Percentiles rank a stretch among this genome's conserved stretches.
Evolutionary conservation across 1,284 basidiomycete species (phyloP).

Genomic region (Sanguinoderma infundibulare): DNA sequence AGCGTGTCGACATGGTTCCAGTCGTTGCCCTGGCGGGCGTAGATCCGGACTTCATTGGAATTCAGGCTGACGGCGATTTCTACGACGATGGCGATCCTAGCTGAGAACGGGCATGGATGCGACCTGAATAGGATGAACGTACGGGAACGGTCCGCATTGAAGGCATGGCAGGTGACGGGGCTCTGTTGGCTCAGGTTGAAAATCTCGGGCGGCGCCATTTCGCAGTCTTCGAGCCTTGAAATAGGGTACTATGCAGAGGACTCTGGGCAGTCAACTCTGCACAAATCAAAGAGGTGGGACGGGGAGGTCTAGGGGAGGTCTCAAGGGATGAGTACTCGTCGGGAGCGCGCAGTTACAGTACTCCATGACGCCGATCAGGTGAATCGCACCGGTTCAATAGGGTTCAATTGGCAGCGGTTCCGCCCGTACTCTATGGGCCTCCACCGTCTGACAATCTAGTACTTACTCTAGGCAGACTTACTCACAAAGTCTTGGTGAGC

Average conservation of each 20-base stretch:
- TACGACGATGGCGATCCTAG: constrained; percentile 36
- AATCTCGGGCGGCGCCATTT: constrained; percentile 79
- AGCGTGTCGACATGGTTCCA: constrained; percentile 86
- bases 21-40: constrained; percentile 64
- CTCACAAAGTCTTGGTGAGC: too few relatives aligned
- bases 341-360: too few relatives aligned
- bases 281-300: not conserved
- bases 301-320: not conserved
- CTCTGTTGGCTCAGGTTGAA: constrained; percentile 75
- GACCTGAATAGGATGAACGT: constrained; percentile 36
- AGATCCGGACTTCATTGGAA: constrained; percentile 89
- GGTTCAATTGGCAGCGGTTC: too few relatives aligned
- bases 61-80: constrained; percentile 94
- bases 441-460: too few relatives aligned
- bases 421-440: too few relatives aligned
- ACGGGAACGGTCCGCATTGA: constrained; percentile 91
- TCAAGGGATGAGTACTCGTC: not conserved
- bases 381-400: constrained; percentile 1
- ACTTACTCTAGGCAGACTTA: too few relatives aligned
- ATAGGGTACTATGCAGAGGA: constrained; percentile 57
- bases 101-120: not conserved
- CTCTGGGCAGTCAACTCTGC: constrained; percentile 77
- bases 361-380: not conserved
- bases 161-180: constrained; percentile 91
- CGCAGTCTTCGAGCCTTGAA: constrained; percentile 6